Conservation (phyloP, 2,329 filamentous ascomycete genomes). For the Hypoxylon sp. region DNA sequence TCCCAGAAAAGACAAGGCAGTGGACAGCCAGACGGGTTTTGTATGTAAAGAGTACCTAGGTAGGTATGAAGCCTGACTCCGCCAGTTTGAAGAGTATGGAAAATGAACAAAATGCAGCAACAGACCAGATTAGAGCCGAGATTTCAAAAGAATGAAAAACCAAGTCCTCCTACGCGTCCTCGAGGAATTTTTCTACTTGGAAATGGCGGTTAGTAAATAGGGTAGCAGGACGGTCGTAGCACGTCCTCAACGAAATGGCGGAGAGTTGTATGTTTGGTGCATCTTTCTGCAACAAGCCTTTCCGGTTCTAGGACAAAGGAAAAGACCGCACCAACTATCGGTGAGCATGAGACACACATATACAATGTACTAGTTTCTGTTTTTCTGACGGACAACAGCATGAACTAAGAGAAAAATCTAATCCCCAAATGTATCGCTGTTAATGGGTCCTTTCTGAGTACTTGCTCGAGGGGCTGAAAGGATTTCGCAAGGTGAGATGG, state of each 20-base stretch:
- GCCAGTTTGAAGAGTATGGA: slow-evolving; percentile 43
- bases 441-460: slow-evolving; percentile 44
- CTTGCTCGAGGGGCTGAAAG: slow-evolving; percentile 41
- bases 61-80: slow-evolving; percentile 42
- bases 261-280: slow-evolving; percentile 46
- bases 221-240: slow-evolving; percentile 42
- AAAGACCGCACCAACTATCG: slow-evolving; percentile 52
- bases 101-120: slow-evolving; percentile 39
- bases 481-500: slow-evolving; percentile 44
- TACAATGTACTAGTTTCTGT: slow-evolving; percentile 39
- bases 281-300: slow-evolving; percentile 53
- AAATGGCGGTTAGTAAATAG: slow-evolving; percentile 44
- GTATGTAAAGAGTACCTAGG: neutral
- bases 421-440: slow-evolving; percentile 39
- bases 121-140: slow-evolving; percentile 33
- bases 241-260: slow-evolving; percentile 49
- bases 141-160: slow-evolving; percentile 40
- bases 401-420: slow-evolving; percentile 35
- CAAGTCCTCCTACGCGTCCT: slow-evolving; percentile 35
- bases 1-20: slow-evolving; percentile 9
- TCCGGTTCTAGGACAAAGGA: slow-evolving; percentile 50
- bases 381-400: slow-evolving; percentile 40
- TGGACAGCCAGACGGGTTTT: slow-evolving; percentile 13
- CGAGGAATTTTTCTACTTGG: slow-evolving; percentile 39
- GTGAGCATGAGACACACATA: slow-evolving; percentile 54